Conservation (phyloP, 2,329 filamentous ascomycete genomes). For the Alternaria consortialis region DNA sequence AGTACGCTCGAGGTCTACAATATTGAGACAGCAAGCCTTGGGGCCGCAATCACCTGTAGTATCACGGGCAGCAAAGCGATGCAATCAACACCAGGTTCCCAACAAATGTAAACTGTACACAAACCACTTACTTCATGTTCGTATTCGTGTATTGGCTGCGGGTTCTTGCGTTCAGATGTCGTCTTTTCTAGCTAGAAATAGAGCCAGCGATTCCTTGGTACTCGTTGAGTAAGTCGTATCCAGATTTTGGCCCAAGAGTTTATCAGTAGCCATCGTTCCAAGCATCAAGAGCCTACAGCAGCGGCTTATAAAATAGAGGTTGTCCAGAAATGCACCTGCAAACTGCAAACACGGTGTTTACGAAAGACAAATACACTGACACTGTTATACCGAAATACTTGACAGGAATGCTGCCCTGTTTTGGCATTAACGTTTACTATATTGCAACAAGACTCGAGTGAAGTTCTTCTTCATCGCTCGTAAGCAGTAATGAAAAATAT, state of each 20-base stretch:
- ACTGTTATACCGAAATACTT: neutral
- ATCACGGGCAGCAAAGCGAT: neutral
- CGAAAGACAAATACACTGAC: neutral
- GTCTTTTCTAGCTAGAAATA: neutral
- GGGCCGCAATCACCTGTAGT: neutral
- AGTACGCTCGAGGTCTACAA: too few relatives aligned
- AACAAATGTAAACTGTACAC: too few relatives aligned
- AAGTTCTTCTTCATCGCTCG: accelerated
- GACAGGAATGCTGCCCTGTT: too few relatives aligned
- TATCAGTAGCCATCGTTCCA: accelerated
- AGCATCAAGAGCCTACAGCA: too few relatives aligned
- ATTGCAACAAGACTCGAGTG: neutral
- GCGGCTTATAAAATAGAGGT: neutral
- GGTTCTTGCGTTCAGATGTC: too few relatives aligned
- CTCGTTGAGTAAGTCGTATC: neutral
- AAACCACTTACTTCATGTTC: neutral
- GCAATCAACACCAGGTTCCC: neutral
- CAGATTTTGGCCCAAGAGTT: neutral
- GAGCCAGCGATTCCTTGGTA: neutral
- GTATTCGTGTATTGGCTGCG: neutral
- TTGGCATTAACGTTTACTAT: neutral
- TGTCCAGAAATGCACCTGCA: neutral
- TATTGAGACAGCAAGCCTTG: neutral
- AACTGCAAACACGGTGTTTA: neutral
- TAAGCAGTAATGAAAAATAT: neutral